Base-by-base conservation (phyloP, 495 filamentous ascomycete species). In the Penicillium mononematosum region DNA sequence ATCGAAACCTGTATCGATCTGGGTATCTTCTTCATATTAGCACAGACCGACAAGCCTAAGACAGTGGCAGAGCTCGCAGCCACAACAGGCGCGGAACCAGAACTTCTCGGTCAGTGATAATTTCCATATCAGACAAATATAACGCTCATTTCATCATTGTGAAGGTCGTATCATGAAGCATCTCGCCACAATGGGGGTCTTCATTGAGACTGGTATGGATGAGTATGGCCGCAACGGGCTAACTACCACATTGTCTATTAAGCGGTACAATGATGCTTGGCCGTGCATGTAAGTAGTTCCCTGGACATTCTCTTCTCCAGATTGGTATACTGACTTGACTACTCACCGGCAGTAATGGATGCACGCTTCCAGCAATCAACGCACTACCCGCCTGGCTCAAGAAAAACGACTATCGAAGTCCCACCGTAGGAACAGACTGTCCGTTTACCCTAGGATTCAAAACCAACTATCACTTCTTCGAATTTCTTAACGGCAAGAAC, bases 101-200 rank as follows among this genome's bases (percentile, higher is more conserved):
- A 63, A 5, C 51, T 72, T n/a, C 63, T 72, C 19, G 58, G 69
- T 71, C 11, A 45, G 57, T 48, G 4, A 10, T 16, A 27, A 46
- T 24, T 9, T 19, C 41, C 20, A 11, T 0, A 5, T 10, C 22
- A 11, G 4, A n/a, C 25, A 11, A 25, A 16, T 16, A 45, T 14
- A 14, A 45, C 10, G 20, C 43, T 45, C 14, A 27, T 27, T 1
- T 6, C 7, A 45, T 54, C 4, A 6, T 25, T n/a, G 2, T 31
- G 12, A 27, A 59, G 63, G 54, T 3, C 73, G 71, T 7, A 54
- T 78, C 29, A 60, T 81, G 56, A 70, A 69, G 41, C 77, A 82
- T 47, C 59, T 81, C 1, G 74, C 70, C 3, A 70, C 77, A 41
- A 76, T 77, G 68, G 72, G 71, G 1, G 61, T 75, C 47, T 58